Evolutionary conservation across 2,329 filamentous ascomycete genomes (phyloP), one percentile per base, ranked within the genome.

Genomic region (Dactylellina sp.): DNA sequence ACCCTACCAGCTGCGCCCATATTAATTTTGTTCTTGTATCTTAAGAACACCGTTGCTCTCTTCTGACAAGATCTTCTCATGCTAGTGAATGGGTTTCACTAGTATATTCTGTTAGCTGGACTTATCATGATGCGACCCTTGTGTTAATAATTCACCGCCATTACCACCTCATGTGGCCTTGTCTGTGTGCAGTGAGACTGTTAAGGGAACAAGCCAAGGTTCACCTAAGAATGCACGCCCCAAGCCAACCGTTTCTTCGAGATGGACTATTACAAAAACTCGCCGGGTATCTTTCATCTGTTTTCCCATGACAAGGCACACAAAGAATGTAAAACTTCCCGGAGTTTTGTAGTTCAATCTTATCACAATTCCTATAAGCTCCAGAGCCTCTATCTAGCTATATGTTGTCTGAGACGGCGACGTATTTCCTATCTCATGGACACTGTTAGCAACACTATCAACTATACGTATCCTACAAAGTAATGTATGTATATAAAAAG

Each of bases 211-310:
- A 35, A 7, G 4, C n/a, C 20, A 3, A 57, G 6, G 9, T 5
- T 35, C 16, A 57, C 32, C 9, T 32, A 18, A 24, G 35, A 25
- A 25, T 40, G 35, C n/a, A 42, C 20, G 9, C 35, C 16, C 24
- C 12, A 16, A 18, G 52, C 52, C 16, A 18, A 12, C 28, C 50
- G 50, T n/a, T 39, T 16, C 50, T 37, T 57, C 24, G 12, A 2
- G 24, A 18, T 57, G 35, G 42, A 57, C 52, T 57, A 57, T 16
- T 57, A 42, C 28, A 18, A 57, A 25, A 57, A 57, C 35, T 1
- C 16, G 16, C 52, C 52, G 16, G 52, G 52, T 42, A 35, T 57
- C 35, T 57, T 57, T 20, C 52, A 57, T 39, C n/a, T 57, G 2
- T 2, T 11, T 9, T 57, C n/a, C n/a, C n/a, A 40, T 16, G 3